These are phyloP conservation scores for Aureobasidium sp. DNA, from an alignment of 2,329 filamentous ascomycete genomes.

Conservation along the genomic window DNA sequence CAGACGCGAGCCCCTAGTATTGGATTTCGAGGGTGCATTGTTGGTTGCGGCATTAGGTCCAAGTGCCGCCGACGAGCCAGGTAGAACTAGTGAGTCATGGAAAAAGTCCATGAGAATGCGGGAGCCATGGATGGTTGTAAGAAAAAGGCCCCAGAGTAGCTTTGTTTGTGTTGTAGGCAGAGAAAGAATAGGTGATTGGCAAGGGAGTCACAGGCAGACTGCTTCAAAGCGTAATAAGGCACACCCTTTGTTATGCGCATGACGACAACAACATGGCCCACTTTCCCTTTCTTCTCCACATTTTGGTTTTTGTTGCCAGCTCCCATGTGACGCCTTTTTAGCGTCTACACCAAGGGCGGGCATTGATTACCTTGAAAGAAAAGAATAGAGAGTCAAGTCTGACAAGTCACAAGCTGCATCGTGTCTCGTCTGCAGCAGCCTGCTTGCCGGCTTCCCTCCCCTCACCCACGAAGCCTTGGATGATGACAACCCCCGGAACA, in stretches of 20 bases:
- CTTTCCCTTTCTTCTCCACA: not conserved
- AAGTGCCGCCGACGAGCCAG: slow-evolving; percentile 1
- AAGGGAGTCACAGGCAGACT: not conserved
- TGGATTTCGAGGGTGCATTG: not conserved
- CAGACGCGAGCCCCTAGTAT: not conserved
- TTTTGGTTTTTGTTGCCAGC: no score
- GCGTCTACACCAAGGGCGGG: not conserved
- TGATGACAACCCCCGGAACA: not conserved
- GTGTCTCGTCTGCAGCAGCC: no score
- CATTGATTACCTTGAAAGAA: not conserved
- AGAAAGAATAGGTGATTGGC: no score
- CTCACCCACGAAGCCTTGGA: no score
- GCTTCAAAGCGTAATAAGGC: not conserved
- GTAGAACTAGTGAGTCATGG: slow-evolving; percentile 13
- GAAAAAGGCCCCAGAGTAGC: not conserved
- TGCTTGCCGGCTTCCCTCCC: no score
- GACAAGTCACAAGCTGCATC: not conserved
- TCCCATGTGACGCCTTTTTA: not conserved
- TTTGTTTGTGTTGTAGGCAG: not conserved
- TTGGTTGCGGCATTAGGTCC: not conserved
- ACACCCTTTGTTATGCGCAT: slow-evolving; percentile 3
- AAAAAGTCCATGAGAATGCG: slow-evolving; percentile 13
- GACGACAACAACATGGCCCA: not conserved
- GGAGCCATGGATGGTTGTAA: slow-evolving; percentile 3
- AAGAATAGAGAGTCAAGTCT: not conserved